Evolutionary conservation across 202 grass and related monocot genomes (phyloP), one percentile per base, ranked within the genome.

Genomic region (Carex arenaria): DNA sequence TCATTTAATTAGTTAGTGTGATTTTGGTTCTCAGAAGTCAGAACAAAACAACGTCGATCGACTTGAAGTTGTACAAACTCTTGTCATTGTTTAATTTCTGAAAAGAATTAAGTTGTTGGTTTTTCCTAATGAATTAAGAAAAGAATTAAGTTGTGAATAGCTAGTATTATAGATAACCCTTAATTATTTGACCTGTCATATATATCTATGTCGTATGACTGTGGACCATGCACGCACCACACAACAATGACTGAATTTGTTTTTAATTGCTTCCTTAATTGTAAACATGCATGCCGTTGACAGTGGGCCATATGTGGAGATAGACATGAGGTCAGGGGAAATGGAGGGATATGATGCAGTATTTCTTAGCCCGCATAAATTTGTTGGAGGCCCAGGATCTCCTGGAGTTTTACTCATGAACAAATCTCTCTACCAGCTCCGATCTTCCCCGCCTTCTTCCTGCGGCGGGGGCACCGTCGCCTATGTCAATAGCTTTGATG

Each of bases 321-420:
- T 97, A n/a, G 86, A 97, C 20, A 97, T 97, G 92, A 90, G 83
- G 40, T 91, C 94, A 0, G 94, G 92, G 0, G 87, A 97, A 7
- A 56, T 90, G 11, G 92, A 94, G 0, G 94, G 94, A 7, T 97
- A 97, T 2, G 94, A 97, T 14, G 88, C 90, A 0, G 87, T 97
- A 10, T 94, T 91, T 79, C 66, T 97, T 20, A 97, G 94, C 73
- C 85, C 94, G 0, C 94, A 97, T 79, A 97, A 97, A 51, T 97
- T 97, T 3, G 80, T 97, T 10, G 94, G 91, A 0, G 94, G 94
- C 3, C 94, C 94, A 0, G 86, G 90, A 18, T 94, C 90, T 8
- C 82, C 94, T 1, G 94, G 94, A 45, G 86, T 97, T 74, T 89
- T 97, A 20, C 51, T 94, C 17, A 94, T 97, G 85, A 94, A 92